phyloP scores from a whole-genome alignment of 139 green algal species.

The Micromonas commoda region DNA sequence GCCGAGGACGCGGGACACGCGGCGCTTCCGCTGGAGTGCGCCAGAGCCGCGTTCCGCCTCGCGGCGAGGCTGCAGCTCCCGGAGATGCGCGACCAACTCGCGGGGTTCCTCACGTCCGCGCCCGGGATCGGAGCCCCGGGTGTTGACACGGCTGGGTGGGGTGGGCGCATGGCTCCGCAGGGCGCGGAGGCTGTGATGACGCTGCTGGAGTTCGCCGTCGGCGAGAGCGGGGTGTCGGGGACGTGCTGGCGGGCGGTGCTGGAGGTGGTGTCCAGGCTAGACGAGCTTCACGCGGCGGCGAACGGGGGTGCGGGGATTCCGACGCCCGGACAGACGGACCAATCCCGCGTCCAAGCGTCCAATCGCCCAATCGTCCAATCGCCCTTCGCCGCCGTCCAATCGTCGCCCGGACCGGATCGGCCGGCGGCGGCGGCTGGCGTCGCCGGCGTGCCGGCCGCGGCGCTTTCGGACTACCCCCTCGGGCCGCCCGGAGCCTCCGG shows the following conservation, averaged over 20 bases:
- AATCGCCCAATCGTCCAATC: too few species aligned
- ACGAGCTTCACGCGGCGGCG: neutral
- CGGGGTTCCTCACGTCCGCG: neutral
- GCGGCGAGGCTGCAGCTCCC: neutral
- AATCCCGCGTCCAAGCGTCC: too few species aligned
- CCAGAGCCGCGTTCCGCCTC: neutral
- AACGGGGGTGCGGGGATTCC: neutral
- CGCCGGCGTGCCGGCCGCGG: too few species aligned
- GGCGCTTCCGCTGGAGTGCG: constrained; percentile 8
- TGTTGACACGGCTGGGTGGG: neutral
- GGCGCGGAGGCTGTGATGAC: constrained; percentile 3
- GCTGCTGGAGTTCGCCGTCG: neutral
- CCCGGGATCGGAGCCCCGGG: neutral
- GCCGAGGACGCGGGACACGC: neutral
- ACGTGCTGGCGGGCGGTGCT: neutral
- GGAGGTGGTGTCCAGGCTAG: neutral
- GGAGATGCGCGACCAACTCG: neutral
- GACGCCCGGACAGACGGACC: too few species aligned
- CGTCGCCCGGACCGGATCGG: too few species aligned
- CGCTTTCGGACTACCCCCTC: too few species aligned
- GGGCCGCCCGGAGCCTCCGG: too few species aligned
- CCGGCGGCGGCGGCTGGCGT: too few species aligned
- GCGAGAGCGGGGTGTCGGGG: neutral
- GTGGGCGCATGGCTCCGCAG: neutral
- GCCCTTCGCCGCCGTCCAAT: too few species aligned